Conservation (phyloP, 805 yeast genomes). For the Lipomyces starkeyi region DNA sequence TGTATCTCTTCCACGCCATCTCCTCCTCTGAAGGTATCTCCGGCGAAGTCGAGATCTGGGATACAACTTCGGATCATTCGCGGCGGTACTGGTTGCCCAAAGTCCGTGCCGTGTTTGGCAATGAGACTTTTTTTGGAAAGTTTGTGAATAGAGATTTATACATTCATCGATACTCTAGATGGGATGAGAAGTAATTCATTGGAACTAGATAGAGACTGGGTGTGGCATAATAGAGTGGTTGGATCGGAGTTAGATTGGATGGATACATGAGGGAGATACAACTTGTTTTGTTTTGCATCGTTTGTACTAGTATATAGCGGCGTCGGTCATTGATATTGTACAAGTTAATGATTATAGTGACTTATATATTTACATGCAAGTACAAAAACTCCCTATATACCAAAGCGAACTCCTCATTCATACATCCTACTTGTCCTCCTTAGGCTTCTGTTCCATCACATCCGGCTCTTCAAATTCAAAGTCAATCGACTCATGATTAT, state of each 20-base stretch:
- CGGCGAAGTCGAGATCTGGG: conserved; percentile 37
- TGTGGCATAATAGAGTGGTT: not conserved
- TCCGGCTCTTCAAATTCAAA: conserved; percentile 8
- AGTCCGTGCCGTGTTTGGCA: conserved; percentile 32
- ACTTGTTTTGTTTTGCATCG: not conserved
- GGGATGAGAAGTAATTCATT: conserved; percentile 23
- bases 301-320: not conserved
- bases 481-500: conserved; percentile 40
- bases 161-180: conserved; percentile 28
- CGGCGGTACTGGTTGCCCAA: conserved; percentile 23
- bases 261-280: not conserved
- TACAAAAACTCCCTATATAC: not conserved
- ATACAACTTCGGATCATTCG: conserved; percentile 18
- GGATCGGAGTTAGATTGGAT: not conserved
- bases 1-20: conserved; percentile 33
- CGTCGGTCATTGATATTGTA: not conserved
- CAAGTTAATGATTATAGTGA: not conserved
- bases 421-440: conserved; percentile 5
- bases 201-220: not conserved
- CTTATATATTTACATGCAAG: conserved; percentile 1
- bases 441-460: not conserved
- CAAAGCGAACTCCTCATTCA: conserved; percentile 4
- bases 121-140: conserved; percentile 33
- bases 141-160: conserved; percentile 26
- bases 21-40: conserved; percentile 25